A percentile compares a stretch with the other conserved stretches of the same genome.
These are phyloP conservation scores for Pichia thaimueangensis DNA, from an alignment of 805 yeast species.

Conservation along the genomic window DNA sequence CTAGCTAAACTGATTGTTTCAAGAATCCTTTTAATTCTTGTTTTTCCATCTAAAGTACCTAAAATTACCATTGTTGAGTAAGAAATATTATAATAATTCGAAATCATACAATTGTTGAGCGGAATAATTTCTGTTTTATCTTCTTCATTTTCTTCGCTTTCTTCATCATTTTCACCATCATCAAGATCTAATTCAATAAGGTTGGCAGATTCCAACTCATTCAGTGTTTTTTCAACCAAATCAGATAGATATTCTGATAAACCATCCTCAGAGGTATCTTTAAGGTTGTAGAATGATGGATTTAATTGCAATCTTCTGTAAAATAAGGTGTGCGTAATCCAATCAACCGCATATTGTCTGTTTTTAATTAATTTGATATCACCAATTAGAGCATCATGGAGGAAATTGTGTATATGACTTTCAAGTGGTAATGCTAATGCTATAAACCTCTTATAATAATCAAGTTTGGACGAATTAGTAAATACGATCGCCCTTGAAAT, in stretches of 20 bases:
- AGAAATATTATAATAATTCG: conserved; percentile 64
- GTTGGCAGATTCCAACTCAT: conserved; percentile 54
- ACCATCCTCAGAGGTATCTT: conserved; percentile 56
- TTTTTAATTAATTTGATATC: conserved; percentile 64
- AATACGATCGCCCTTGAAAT: conserved; percentile 45
- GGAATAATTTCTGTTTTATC: conserved; percentile 46
- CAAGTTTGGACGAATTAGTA: conserved; percentile 48
- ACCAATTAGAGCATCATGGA: conserved; percentile 64
- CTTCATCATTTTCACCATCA: conserved; percentile 23
- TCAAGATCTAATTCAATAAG: conserved; percentile 52
- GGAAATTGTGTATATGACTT: conserved; percentile 51
- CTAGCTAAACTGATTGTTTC: conserved; percentile 60
- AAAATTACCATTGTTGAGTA: conserved; percentile 63
- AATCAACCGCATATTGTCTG: conserved; percentile 84
- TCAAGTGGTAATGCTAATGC: conserved; percentile 78
- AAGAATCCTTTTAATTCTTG: conserved; percentile 55
- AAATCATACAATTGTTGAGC: conserved; percentile 64
- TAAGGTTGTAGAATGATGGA: conserved; percentile 85
- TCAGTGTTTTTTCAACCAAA: conserved; percentile 62
- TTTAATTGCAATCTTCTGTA: conserved; percentile 75
- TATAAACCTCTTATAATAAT: conserved; percentile 66
- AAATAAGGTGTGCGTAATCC: conserved; percentile 80
- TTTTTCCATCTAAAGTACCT: conserved; percentile 43
- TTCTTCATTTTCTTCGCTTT: conserved; percentile 31
- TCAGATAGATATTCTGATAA: conserved; percentile 81